A percentile compares a stretch with the other conserved stretches of the same genome.
phyloP scores from a whole-genome alignment of 179 eudicot species.

The Silene coronaria region DNA sequence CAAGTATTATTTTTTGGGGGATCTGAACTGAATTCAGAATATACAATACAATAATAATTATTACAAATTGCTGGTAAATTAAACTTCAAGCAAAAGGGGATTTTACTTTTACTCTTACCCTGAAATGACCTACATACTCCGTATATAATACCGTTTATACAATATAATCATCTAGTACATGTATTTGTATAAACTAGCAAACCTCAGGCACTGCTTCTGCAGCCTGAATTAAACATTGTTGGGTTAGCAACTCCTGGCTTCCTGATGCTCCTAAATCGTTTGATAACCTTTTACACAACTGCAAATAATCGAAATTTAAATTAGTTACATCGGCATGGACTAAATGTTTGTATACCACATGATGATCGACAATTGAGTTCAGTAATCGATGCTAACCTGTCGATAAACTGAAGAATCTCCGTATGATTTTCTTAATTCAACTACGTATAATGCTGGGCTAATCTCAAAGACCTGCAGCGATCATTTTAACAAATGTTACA shows the following conservation, averaged over 20 bases:
- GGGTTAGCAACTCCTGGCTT: constrained; percentile 42
- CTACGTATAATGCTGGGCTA: constrained; percentile 72
- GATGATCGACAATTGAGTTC: too few relatives aligned
- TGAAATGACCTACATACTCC: not conserved
- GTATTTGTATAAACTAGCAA: constrained; percentile 21
- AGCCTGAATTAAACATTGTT: constrained; percentile 21
- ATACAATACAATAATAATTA: constrained; percentile 8
- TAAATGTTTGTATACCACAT: too few relatives aligned
- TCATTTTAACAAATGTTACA: not conserved
- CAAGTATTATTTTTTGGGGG: not conserved
- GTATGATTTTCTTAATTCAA: constrained; percentile 69
- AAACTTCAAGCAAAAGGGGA: not conserved
- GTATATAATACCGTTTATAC: not conserved
- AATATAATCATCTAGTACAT: not conserved
- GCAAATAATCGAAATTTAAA: constrained; percentile 22
- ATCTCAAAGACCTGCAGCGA: constrained; percentile 74
- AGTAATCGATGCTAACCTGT: constrained; percentile 39
- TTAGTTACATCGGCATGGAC: not conserved
- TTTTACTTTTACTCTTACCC: not conserved
- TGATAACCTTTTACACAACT: constrained; percentile 73
- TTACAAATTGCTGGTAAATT: constrained; percentile 18
- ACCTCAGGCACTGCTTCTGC: constrained; percentile 29
- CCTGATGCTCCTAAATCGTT: constrained; percentile 58
- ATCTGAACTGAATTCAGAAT: not conserved
- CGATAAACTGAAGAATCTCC: constrained; percentile 74